Conservation (phyloP, 495 filamentous ascomycete genomes). For the Poronia punctata region DNA sequence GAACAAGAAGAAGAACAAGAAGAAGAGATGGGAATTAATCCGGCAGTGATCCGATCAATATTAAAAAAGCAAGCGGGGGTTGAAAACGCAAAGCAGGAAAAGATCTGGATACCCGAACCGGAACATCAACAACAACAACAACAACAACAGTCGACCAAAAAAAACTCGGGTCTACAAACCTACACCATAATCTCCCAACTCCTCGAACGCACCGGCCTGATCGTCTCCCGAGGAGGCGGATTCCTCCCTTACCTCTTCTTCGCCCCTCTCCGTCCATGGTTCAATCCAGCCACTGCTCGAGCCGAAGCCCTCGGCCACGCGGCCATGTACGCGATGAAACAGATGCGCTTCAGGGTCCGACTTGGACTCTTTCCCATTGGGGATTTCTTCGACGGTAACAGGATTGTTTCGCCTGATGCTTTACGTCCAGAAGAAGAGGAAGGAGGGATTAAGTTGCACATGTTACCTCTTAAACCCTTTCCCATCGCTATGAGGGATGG, state of each 20-base stretch:
- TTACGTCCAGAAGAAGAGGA: too few species aligned
- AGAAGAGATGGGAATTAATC: too few species aligned
- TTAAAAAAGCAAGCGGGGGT: background rate
- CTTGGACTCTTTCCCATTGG: background rate
- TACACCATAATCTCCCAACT: constrained; percentile 1
- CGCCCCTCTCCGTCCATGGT: background rate
- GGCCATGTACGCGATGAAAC: constrained; percentile 2
- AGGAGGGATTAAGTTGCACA: too few species aligned
- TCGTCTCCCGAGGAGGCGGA: background rate
- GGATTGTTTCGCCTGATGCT: too few species aligned
- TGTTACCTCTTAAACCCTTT: too few species aligned
- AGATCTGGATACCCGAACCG: background rate
- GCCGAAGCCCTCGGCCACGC: constrained; percentile 6
- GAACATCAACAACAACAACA: too few species aligned
- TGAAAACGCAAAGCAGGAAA: background rate
- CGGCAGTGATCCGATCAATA: too few species aligned
- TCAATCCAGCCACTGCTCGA: constrained; percentile 3
- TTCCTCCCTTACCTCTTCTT: background rate
- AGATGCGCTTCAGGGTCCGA: constrained; percentile 1
- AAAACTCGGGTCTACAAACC: background rate
- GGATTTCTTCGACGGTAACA: background rate
- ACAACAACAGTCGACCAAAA: background rate
- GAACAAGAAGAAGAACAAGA: too few species aligned
- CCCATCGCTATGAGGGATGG: too few species aligned
- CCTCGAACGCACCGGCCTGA: background rate